A percentile compares a stretch with the other conserved stretches of the same genome.
Conservation (phyloP, 2,329 filamentous ascomycete species). For the Drechslerella stenobrocha region DNA sequence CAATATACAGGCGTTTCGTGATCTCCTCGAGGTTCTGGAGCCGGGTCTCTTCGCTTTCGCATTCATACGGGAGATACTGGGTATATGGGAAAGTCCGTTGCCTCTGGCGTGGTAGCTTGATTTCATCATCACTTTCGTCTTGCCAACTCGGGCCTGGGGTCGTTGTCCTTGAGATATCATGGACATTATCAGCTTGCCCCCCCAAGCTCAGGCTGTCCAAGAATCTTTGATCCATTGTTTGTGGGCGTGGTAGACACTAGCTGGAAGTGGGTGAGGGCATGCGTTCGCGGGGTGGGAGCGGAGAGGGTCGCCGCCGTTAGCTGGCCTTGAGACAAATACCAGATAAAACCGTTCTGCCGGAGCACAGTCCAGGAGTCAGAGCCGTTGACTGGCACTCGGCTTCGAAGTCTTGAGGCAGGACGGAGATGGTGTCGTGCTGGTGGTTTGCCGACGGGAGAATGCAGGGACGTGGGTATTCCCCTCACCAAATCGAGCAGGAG, state of each 20-base stretch:
- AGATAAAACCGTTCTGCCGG: too few relatives aligned
- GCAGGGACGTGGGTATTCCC: too few relatives aligned
- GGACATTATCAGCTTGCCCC: slow-evolving; percentile 13
- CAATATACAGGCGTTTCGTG: slow-evolving; percentile 88
- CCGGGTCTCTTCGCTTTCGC: slow-evolving; percentile 77
- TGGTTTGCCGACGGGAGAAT: too few relatives aligned
- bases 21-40: slow-evolving; percentile 82
- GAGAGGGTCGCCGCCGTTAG: too few relatives aligned
- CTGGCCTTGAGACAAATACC: too few relatives aligned
- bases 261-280: neutral
- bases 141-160: slow-evolving; percentile 59
- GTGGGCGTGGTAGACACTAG: too few relatives aligned
- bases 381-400: too few relatives aligned
- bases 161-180: slow-evolving; percentile 54
- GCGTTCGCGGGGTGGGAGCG: neutral
- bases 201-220: slow-evolving; percentile 31
- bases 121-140: slow-evolving; percentile 57
- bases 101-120: slow-evolving; percentile 69
- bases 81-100: slow-evolving; percentile 94
- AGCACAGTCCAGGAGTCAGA: too few relatives aligned
- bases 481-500: too few relatives aligned
- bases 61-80: slow-evolving; percentile 81
- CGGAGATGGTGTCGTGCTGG: too few relatives aligned
- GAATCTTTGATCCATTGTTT: slow-evolving; percentile 37
- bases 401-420: too few relatives aligned